Conservation (phyloP, 1,139 yeast genomes). For the Sugiyamaella xylanicola region DNA sequence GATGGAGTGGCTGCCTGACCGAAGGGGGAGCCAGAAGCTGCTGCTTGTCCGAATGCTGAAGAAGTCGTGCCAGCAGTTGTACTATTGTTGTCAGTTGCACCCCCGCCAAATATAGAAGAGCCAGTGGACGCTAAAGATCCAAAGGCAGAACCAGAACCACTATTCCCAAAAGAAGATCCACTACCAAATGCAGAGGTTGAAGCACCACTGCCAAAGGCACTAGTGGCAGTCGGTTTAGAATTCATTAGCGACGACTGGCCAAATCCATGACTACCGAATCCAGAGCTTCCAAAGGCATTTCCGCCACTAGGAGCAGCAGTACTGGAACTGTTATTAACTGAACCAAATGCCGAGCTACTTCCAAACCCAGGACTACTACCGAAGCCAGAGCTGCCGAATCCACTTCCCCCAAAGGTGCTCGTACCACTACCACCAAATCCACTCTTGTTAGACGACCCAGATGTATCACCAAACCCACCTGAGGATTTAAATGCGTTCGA, state of each 20-base stretch:
- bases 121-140: background rate
- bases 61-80: background rate
- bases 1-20: no score
- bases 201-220: constrained; percentile 10
- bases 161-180: constrained; percentile 31
- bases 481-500: constrained; percentile 18
- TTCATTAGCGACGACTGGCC: constrained; percentile 20
- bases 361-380: constrained; percentile 13
- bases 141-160: constrained; percentile 9
- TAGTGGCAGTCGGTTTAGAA: constrained; percentile 15
- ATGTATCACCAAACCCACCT: constrained; percentile 22
- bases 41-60: no score
- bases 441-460: constrained; percentile 30
- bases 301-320: constrained; percentile 1
- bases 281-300: constrained; percentile 18
- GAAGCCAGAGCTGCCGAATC: constrained; percentile 22
- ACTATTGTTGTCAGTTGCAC: background rate
- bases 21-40: no score
- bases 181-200: constrained; percentile 8
- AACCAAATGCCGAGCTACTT: background rate
- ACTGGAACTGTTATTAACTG: background rate
- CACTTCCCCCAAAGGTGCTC: constrained; percentile 6
- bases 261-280: constrained; percentile 30
- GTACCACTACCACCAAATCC: constrained; percentile 26
- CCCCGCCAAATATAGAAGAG: constrained; percentile 4